phyloP scores from a whole-genome alignment of 192 early-diverging fungal genomes.

The Coemansia sp. region DNA sequence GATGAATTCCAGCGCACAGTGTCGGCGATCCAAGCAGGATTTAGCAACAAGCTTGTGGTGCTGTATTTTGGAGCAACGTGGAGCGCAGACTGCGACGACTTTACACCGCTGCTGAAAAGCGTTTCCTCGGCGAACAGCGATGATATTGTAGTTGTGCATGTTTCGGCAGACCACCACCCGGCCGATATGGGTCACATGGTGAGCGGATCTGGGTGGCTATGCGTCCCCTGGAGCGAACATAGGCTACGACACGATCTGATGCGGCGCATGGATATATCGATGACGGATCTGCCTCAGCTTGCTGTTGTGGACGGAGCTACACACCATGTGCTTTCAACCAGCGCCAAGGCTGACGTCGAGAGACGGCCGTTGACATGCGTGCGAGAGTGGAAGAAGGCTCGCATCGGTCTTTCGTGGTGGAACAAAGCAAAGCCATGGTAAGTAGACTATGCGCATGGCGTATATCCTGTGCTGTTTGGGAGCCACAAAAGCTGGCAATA shows the following conservation, averaged over 20 bases:
- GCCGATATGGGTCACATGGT: constrained; percentile 50
- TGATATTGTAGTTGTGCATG: constrained; percentile 41
- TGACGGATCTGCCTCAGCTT: constrained; percentile 36
- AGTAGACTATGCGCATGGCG: constrained; percentile 9
- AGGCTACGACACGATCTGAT: constrained; percentile 37
- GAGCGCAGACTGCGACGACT: constrained; percentile 55
- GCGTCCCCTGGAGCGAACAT: constrained; percentile 48
- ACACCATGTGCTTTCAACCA: constrained; percentile 34
- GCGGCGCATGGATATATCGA: constrained; percentile 34
- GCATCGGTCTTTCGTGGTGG: constrained; percentile 46
- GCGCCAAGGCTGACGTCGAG: constrained; percentile 29
- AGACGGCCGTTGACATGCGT: constrained; percentile 47
- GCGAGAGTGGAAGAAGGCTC: constrained; percentile 44
- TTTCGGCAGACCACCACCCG: constrained; percentile 47
- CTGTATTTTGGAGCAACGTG: constrained; percentile 53
- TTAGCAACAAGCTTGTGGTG: constrained; percentile 31
- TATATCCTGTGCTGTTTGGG: neutral
- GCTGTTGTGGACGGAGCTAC: constrained; percentile 43
- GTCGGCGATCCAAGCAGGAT: constrained; percentile 23
- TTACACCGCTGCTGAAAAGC: constrained; percentile 33
- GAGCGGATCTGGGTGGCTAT: constrained; percentile 43
- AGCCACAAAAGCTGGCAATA: no score
- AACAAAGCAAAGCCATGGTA: constrained; percentile 47
- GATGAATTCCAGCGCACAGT: constrained; percentile 46
- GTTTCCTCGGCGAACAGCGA: constrained; percentile 32